Evolutionary conservation across 208 protist genomes (phyloP), one percentile per base, ranked within the genome.

Genomic region (Leishmania guyanensis): DNA sequence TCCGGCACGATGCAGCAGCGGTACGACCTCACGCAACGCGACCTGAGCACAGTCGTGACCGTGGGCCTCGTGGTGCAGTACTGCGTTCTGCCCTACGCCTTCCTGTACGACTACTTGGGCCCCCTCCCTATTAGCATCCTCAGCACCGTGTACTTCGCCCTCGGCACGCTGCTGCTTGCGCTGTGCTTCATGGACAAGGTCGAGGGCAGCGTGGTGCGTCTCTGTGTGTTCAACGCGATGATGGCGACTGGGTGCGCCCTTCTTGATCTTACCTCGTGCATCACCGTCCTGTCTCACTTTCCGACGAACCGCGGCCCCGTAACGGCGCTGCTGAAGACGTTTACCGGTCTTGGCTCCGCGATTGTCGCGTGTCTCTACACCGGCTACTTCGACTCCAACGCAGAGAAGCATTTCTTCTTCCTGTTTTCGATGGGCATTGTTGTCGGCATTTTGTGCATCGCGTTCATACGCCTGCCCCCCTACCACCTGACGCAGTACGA

Each of bases 401-500:
- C 78, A 26, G 62, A 78, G n/a, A 56, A 75, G 77, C 88, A 89
- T 74, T 93, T 92, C 79, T 92, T 87, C 83, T 92, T 94, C 72
- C 74, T 94, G 71, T 79, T 89, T 17, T 76, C 69, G 10, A 9
- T 90, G 22, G 82, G 74, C 5, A 58, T 81, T n/a, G 48, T 87
- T 39, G 75, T 84, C 0, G 78, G 76, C 22, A 36, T 79, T 8
- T 74, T 88, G 54, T 76, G 66, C 72, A 86, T 92, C 56, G 72
- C 87, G 50, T 88, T 85, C 54, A 66, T 92, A 74, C 86, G 88
- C 39, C 84, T 93, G 51, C 90, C 90, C 65, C 46, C 73, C 36
- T 95, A 95, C 84, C 88, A 92, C 71, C 81, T 95, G 17, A 89
- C 86, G 51, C 82, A 84, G 54, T 88, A 84, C 62, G 81, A 93